Evolutionary conservation across 1,139 yeast species (phyloP), one percentile per base, ranked within the genome.

Genomic region (Debaryomycetaceae sp.): DNA sequence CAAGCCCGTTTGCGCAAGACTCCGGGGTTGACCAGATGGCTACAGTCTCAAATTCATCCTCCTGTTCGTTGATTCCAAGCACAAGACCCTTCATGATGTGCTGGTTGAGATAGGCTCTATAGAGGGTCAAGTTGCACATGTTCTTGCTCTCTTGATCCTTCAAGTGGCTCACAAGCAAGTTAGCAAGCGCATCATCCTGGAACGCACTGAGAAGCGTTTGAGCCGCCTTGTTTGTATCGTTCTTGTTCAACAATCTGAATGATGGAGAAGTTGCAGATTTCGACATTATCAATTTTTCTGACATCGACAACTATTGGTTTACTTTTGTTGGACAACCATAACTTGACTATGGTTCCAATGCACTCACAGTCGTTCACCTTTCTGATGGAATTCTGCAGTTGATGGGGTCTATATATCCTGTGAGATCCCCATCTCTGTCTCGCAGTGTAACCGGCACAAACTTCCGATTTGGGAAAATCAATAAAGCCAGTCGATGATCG

Each of bases 11-110:
- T 5, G 57, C 63, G 7, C 56, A 58, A 6, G 76, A 70, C n/a
- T 61, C 75, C 5, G 87, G 87, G 13, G 72, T 69, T 38, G 83
- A 69, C 87, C 87, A 83, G 35, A 81, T 61, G 7, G 84, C 79
- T 24, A 83, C 84, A 5, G 85, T 81, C 59, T 83, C 87, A 58
- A 78, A 83, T 9, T 68, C 70, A 8, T 72, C 73, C 5, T 68
- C 67, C 5, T 59, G 49, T 45, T 74, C 79, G 43, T 69, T 69
- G 38, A 72, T 61, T 1, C 80, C 86, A 34, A 81, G 58, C 22
- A 76, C 82, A 14, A 80, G 49, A 1, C 88, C 88, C 45, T 78
- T 74, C 48, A 72, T 58, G 38, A 83, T 69, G 57, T 81, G 86
- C 44, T 83, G 83, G 46, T 68, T 70, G 27, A 81, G 65, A 55